Conservation (phyloP, 148 eudicot species). For the Polygonum aviculare region DNA sequence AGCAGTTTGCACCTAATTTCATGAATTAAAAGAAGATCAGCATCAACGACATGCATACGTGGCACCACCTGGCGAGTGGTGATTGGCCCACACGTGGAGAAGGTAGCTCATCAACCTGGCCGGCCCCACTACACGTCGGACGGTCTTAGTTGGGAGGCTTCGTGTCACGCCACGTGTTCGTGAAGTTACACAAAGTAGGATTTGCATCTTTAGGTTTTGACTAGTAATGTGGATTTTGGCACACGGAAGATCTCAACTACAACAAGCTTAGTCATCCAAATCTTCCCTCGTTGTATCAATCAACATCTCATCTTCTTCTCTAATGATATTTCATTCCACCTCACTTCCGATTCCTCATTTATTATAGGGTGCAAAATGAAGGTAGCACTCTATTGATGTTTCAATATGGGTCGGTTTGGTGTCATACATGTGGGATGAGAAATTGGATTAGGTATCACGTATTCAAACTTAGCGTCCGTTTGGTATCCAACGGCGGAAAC, state of each 20-base stretch:
- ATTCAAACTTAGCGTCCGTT: too few species aligned
- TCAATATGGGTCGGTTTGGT: too few species aligned
- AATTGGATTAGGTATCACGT: too few species aligned
- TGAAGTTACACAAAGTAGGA: not conserved
- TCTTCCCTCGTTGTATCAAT: not conserved
- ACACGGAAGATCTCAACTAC: conserved; percentile 7
- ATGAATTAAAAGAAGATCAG: not conserved
- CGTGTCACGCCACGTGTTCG: not conserved
- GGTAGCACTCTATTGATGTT: too few species aligned
- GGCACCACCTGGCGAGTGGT: not conserved
- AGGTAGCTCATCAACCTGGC: not conserved
- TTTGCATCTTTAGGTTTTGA: not conserved
- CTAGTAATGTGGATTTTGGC: not conserved
- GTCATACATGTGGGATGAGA: too few species aligned
- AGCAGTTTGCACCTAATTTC: not conserved
- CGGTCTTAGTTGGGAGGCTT: not conserved
- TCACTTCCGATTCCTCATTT: too few species aligned
- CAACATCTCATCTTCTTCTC: not conserved
- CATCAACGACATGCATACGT: not conserved
- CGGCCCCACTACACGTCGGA: not conserved
- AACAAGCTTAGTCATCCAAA: not conserved
- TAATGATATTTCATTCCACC: not conserved
- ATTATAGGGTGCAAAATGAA: too few species aligned
- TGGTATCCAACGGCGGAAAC: too few species aligned
- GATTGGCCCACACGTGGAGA: not conserved